A percentile compares a stretch with the other conserved stretches of the same genome.
Evolutionary conservation across 2,329 filamentous ascomycete genomes (phyloP).

Genomic region (Colletotrichum destructivum): DNA sequence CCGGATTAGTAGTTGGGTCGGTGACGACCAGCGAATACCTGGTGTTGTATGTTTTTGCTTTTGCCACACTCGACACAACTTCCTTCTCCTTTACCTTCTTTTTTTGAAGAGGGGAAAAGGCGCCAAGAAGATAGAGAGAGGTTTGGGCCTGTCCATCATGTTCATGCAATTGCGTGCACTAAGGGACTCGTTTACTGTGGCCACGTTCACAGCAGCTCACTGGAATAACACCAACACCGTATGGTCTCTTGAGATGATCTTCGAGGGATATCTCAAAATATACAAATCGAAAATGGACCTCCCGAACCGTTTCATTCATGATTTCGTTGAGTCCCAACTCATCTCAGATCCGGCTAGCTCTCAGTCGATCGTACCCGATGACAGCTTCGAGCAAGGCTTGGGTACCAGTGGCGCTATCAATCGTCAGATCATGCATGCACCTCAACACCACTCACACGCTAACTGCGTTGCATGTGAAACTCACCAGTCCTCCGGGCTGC

Average conservation of each 20-base stretch:
- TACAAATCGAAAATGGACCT: rapidly evolving
- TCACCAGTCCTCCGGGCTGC: conserved; percentile 70
- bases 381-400: conserved; percentile 45
- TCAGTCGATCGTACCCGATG: conserved; percentile 41
- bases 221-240: not conserved
- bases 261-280: too few relatives aligned
- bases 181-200: not conserved
- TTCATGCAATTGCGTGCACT: not conserved
- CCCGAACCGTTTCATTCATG: not conserved
- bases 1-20: conserved; percentile 37
- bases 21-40: conserved; percentile 8
- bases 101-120: too few relatives aligned
- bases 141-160: too few relatives aligned
- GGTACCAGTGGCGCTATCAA: conserved; percentile 41
- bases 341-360: conserved; percentile 7
- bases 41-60: not conserved
- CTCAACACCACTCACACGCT: not conserved
- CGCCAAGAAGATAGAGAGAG: too few relatives aligned
- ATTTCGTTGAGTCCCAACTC: not conserved
- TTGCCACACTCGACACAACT: too few relatives aligned
- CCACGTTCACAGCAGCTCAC: not conserved
- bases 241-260: too few relatives aligned
- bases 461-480: not conserved
- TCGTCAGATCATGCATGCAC: conserved; percentile 1
- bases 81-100: too few relatives aligned